phyloP scores from a whole-genome alignment of 2,329 filamentous ascomycete species.

The Calcarisporium arbuscula region DNA sequence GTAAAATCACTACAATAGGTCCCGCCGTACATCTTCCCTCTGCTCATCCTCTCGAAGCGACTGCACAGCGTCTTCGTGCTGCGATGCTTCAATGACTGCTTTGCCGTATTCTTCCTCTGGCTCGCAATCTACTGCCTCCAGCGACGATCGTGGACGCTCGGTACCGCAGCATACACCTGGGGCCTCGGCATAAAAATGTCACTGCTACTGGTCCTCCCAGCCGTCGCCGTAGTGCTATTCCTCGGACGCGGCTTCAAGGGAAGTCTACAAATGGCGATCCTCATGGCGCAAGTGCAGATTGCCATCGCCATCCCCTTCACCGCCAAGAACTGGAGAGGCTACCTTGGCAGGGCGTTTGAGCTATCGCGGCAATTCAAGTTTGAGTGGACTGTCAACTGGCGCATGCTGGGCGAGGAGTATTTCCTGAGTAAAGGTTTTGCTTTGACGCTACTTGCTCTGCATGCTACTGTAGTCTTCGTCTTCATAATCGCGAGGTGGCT shows the following conservation, averaged over 20 bases:
- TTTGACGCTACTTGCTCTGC: constrained; percentile 56
- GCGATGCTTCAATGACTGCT: constrained; percentile 92
- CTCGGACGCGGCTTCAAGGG: constrained; percentile 62
- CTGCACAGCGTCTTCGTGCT: constrained; percentile 91
- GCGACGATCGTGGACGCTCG: constrained; percentile 65
- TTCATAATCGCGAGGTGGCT: constrained; percentile 69
- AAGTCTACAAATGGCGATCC: constrained; percentile 60
- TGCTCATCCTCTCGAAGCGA: constrained; percentile 84
- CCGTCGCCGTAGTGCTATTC: constrained; percentile 69
- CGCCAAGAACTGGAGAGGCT: constrained; percentile 57
- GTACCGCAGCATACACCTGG: constrained; percentile 64
- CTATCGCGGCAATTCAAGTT: constrained; percentile 87
- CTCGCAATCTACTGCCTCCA: constrained; percentile 74
- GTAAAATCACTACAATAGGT: constrained; percentile 38
- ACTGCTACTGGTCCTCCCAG: constrained; percentile 73
- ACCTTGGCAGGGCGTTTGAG: constrained; percentile 81
- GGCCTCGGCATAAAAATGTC: constrained; percentile 96
- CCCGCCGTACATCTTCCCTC: constrained; percentile 79
- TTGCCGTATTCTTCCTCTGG: constrained; percentile 80
- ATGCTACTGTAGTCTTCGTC: constrained; percentile 56
- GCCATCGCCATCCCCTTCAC: constrained; percentile 63
- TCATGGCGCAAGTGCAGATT: constrained; percentile 76
- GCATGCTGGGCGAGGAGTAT: constrained; percentile 76
- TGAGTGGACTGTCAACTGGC: constrained; percentile 99
- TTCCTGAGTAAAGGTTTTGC: constrained; percentile 71